Conservation (phyloP, 2,329 filamentous ascomycete species). For the Ophiostoma piceae region DNA sequence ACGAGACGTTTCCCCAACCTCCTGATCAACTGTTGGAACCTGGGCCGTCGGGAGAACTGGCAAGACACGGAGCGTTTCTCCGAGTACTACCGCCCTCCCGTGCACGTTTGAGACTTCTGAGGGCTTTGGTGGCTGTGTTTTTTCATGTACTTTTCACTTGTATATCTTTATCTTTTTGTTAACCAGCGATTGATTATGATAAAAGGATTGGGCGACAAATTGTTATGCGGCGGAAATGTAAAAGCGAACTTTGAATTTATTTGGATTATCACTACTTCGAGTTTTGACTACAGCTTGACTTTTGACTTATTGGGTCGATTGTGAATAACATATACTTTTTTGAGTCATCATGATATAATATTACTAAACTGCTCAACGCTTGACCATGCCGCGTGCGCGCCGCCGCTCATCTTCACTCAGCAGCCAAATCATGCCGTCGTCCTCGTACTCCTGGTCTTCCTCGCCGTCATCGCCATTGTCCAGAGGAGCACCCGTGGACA, state of each 20-base stretch:
- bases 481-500: neutral
- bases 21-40: conserved; percentile 71
- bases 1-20: conserved; percentile 71
- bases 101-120: neutral
- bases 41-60: conserved; percentile 63
- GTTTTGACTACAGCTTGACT: neutral
- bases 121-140: no score
- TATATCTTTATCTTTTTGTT: neutral
- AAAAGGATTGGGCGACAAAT: neutral
- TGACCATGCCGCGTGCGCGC: conserved; percentile 64
- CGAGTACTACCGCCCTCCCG: conserved; percentile 55
- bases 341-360: no score
- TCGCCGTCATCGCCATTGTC: conserved; percentile 35
- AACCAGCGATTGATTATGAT: neutral
- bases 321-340: neutral
- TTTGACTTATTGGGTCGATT: neutral
- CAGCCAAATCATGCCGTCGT: conserved; percentile 66
- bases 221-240: neutral
- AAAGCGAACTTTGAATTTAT: neutral
- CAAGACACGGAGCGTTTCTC: conserved; percentile 61
- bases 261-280: no score
- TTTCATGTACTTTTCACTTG: no score
- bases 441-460: conserved; percentile 41
- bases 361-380: neutral
- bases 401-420: conserved; percentile 67